These are phyloP conservation scores for Pittosporum tobira DNA, from an alignment of 129 eudicot species.

Conservation along the genomic window DNA sequence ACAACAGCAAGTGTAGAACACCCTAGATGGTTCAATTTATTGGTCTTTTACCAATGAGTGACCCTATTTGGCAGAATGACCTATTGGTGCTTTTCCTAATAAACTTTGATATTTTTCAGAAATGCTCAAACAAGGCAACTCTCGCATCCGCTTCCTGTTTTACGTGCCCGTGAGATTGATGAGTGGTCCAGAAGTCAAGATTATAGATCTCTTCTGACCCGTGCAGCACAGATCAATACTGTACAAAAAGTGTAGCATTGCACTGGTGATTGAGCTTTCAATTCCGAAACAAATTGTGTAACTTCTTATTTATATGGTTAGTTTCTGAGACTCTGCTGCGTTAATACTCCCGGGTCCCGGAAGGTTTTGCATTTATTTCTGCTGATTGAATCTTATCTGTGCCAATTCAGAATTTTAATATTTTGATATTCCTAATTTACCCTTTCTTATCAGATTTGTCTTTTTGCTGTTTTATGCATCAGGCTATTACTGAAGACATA, in stretches of 20 bases:
- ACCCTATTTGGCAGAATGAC: background rate
- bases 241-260: slow-evolving; percentile 32
- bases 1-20: background rate
- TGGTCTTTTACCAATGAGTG: no score
- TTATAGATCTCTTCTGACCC: slow-evolving; percentile 57
- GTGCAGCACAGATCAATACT: slow-evolving; percentile 43
- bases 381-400: background rate
- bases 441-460: no score
- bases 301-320: slow-evolving; percentile 8
- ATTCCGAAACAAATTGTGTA: background rate
- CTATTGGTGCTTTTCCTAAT: background rate
- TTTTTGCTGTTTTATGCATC: background rate
- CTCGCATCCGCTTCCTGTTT: slow-evolving; percentile 95
- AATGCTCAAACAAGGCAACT: slow-evolving; percentile 98
- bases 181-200: slow-evolving; percentile 96
- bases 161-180: slow-evolving; percentile 97
- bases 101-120: slow-evolving; percentile 25
- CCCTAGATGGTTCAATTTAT: no score
- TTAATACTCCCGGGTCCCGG: background rate
- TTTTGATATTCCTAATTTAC: background rate
- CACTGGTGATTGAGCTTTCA: background rate
- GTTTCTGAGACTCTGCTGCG: slow-evolving; percentile 9
- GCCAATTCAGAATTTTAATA: background rate
- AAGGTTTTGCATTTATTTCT: background rate
- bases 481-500: slow-evolving; percentile 3